These are phyloP conservation scores for Ascochyta viciae-villosae DNA, from an alignment of 2,329 filamentous ascomycete genomes.

Conservation along the genomic window DNA sequence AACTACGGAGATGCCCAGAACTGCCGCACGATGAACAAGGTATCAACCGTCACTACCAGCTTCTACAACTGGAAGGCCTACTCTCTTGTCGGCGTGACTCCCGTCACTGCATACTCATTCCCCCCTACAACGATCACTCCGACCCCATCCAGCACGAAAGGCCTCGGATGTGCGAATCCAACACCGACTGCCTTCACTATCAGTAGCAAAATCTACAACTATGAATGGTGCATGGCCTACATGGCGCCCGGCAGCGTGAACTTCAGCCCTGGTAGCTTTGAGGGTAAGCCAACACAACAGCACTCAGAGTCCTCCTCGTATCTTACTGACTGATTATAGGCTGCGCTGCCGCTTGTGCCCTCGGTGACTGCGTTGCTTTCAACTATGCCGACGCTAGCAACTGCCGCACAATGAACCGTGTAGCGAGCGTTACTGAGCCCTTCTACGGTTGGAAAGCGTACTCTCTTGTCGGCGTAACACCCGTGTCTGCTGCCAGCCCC, in stretches of 20 bases:
- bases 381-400: background rate
- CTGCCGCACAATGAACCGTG: background rate
- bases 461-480: background rate
- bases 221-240: background rate
- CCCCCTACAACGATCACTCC: too few relatives aligned
- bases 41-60: too few relatives aligned
- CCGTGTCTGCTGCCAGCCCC: background rate
- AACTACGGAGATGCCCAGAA: too few relatives aligned
- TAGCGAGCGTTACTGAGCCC: background rate
- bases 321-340: background rate
- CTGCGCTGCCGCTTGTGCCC: background rate
- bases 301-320: background rate
- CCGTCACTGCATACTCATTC: too few relatives aligned
- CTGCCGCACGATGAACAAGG: too few relatives aligned
- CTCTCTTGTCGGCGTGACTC: too few relatives aligned
- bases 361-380: background rate
- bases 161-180: background rate
- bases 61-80: too few relatives aligned
- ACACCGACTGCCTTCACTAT: background rate
- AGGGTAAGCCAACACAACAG: background rate
- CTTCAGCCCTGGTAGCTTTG: background rate
- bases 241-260: background rate
- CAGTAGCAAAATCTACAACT: background rate
- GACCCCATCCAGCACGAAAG: background rate
- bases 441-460: slow-evolving; percentile 5